Evolutionary conservation across 768 basidiomycete genomes (phyloP), one percentile per base, ranked within the genome.

Genomic region (Podaxis pistillaris): DNA sequence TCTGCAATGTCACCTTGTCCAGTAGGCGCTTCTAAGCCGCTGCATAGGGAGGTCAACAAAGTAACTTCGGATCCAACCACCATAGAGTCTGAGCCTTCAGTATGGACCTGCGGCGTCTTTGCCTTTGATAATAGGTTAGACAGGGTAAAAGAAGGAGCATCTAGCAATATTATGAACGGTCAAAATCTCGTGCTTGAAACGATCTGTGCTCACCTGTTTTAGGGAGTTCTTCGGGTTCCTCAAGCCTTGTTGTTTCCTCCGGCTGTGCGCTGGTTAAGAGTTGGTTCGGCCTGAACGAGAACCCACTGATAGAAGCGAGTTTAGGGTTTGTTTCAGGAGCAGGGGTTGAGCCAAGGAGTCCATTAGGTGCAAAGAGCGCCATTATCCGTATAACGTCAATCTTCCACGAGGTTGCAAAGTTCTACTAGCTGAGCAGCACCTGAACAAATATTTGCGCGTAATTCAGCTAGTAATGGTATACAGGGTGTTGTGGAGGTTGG

Each of bases 291-390:
- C 53, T 57, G 11, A 52, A n/a, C 7, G 41, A n/a, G 15, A 37
- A 15, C 1, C 5, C 17, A 17, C 3, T 37, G 19, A 53, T 22
- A 13, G 2, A 22, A 50, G 44, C 24, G 7, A 53, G 15, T 44
- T 33, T 33, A 15, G 49, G 28, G 30, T 28, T 24, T 19, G 44
- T 30, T 33, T 56, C 37, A 33, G 24, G 36, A 22, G 44, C 6
- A 9, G 65, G 55, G 11, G 58, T 65, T 19, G 66, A 60, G 11
- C 68, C 68, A 36, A 75, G 70, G 12, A 77, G 63, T 4, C 74
- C 74, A 26, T 72, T 73, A 3, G 73, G 60, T 47, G 64, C 51
- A 63, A 73, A 73, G 62, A 69, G 66, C 19, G 56, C 49, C 65
- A 67, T 70, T 52, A 5, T n/a, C 7, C 19, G n/a, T 46, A 19